A percentile compares a stretch with the other conserved stretches of the same genome.
phyloP scores from a whole-genome alignment of 495 filamentous ascomycete species.

The Chaetomidium leptoderma region DNA sequence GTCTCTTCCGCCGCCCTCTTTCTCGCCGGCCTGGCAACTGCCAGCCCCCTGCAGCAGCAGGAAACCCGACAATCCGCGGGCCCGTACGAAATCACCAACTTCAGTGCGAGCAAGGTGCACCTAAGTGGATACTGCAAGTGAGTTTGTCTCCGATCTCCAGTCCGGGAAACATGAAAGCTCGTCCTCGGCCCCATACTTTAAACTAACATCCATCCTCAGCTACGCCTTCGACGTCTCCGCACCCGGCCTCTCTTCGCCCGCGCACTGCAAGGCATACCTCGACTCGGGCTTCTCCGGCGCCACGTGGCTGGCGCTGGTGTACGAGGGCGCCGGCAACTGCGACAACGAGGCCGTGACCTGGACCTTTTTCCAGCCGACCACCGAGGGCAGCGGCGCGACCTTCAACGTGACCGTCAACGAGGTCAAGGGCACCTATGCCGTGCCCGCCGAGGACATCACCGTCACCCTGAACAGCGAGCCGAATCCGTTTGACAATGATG shows the following conservation, averaged over 20 bases:
- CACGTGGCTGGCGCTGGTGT: not conserved
- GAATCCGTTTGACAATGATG: constrained; percentile 2
- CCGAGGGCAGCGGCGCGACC: not conserved
- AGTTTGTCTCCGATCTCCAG: not conserved
- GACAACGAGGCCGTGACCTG: not conserved
- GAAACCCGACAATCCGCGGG: not conserved
- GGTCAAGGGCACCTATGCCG: not conserved
- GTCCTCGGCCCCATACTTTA: no score
- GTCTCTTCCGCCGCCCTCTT: not conserved
- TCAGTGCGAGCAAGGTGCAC: not conserved
- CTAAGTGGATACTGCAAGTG: not conserved
- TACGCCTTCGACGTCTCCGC: not conserved
- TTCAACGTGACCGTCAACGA: constrained; percentile 3
- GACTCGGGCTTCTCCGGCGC: constrained; percentile 3
- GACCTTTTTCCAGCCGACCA: not conserved
- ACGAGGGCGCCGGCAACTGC: constrained; percentile 1
- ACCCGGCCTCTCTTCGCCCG: not conserved
- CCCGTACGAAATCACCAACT: not conserved
- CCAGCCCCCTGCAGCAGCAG: not conserved
- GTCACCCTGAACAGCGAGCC: not conserved
- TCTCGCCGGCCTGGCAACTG: not conserved
- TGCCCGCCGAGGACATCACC: not conserved
- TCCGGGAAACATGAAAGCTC: no score
- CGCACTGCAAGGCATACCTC: not conserved
- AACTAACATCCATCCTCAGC: not conserved